Evolutionary conservation across 805 yeast species (phyloP).

Genomic region (Yarrowia sp.): DNA sequence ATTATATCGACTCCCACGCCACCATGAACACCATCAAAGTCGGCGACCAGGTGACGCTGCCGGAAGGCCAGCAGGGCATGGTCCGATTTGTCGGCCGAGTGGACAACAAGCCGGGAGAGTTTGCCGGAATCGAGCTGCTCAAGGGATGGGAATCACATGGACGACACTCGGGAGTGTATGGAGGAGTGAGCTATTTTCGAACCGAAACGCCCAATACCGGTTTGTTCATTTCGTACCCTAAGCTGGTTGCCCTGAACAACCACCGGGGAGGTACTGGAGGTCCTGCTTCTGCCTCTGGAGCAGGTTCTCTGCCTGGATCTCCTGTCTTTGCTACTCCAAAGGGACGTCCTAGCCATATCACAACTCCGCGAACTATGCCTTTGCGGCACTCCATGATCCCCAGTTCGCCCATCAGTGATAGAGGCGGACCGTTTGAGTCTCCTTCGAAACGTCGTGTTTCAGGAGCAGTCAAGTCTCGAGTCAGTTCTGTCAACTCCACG

Average conservation of each 20-base stretch:
- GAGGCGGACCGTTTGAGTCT: conserved; percentile 15
- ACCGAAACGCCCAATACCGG: conserved; percentile 74
- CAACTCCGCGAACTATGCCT: conserved; percentile 30
- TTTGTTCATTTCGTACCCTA: conserved; percentile 61
- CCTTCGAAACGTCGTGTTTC: conserved; percentile 24
- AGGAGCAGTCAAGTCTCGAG: conserved; percentile 8
- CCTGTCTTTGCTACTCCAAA: conserved; percentile 40
- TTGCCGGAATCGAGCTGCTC: conserved; percentile 87
- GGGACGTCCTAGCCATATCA: conserved; percentile 31
- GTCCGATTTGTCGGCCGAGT: conserved; percentile 76
- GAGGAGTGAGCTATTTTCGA: conserved; percentile 71
- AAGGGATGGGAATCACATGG: conserved; percentile 72
- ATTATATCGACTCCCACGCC: neutral
- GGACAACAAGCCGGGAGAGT: conserved; percentile 72
- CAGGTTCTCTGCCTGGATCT: conserved; percentile 4
- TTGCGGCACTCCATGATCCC: conserved; percentile 24
- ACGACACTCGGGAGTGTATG: conserved; percentile 83
- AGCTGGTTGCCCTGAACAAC: conserved; percentile 49
- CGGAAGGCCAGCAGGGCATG: conserved; percentile 74
- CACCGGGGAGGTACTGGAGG: neutral
- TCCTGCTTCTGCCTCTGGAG: neutral
- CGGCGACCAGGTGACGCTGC: conserved; percentile 54
- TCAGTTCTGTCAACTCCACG: conserved; percentile 27
- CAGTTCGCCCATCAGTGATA: conserved; percentile 16
- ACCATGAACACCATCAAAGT: conserved; percentile 41